phyloP scores from a whole-genome alignment of 208 protist species.

The Trypanosoma caninum region DNA sequence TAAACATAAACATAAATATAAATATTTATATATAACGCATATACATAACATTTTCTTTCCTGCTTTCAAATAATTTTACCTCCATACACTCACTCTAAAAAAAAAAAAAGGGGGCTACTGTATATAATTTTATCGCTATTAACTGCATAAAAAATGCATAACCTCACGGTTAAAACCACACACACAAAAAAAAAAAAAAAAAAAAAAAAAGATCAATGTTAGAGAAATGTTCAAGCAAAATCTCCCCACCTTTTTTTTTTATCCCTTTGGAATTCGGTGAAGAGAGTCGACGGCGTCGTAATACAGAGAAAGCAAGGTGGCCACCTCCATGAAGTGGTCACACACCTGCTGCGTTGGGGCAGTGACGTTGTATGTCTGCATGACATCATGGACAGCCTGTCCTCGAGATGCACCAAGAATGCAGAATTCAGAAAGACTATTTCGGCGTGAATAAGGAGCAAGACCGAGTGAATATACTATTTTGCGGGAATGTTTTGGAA shows the following conservation, averaged over 20 bases:
- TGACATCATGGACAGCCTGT: constrained; percentile 65
- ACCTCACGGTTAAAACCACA: constrained; percentile 5
- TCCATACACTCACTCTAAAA: neutral
- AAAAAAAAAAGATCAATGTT: neutral
- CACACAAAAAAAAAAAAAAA: constrained; percentile 8
- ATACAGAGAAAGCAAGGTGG: constrained; percentile 73
- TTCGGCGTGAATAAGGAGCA: constrained; percentile 64
- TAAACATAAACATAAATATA: neutral
- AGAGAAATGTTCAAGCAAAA: neutral
- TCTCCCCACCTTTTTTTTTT: neutral
- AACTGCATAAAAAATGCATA: neutral
- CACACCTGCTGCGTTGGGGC: constrained; percentile 68
- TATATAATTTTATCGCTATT: neutral
- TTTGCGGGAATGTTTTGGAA: constrained; percentile 37
- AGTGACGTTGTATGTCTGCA: constrained; percentile 62
- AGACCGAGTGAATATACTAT: constrained; percentile 54
- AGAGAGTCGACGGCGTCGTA: constrained; percentile 62
- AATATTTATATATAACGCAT: neutral
- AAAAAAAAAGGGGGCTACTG: no score
- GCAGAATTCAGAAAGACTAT: constrained; percentile 53
- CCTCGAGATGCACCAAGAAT: constrained; percentile 63
- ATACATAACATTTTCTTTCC: no score
- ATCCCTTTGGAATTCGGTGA: constrained; percentile 22
- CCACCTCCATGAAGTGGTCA: constrained; percentile 65
- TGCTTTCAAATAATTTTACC: constrained; percentile 23